Conservation (phyloP, 352 stramenopile species). For the Globisporangium paroecandrum region DNA sequence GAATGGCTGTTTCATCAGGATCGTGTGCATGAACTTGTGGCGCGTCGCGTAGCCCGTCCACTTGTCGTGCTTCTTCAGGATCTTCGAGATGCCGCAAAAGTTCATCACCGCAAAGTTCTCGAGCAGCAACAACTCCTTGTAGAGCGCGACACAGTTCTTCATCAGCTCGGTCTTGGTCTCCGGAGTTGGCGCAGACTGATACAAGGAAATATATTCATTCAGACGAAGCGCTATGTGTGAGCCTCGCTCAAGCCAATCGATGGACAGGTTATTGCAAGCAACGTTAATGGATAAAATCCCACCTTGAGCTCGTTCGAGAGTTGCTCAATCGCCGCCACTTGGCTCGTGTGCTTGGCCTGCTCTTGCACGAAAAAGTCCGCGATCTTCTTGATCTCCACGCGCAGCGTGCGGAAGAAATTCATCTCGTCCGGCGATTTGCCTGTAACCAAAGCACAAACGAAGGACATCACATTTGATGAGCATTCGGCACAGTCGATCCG, state of each 20-base stretch:
- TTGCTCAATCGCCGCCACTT: conserved; percentile 62
- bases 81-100: conserved; percentile 89
- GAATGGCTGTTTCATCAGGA: conserved; percentile 88
- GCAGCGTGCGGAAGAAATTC: conserved; percentile 87
- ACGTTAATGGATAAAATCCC: conserved; percentile 4
- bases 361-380: conserved; percentile 83
- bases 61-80: conserved; percentile 90
- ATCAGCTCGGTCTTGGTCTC: conserved; percentile 76
- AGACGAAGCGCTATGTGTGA: not conserved
- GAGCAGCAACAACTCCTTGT: conserved; percentile 84
- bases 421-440: conserved; percentile 80
- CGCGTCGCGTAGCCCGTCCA: conserved; percentile 90
- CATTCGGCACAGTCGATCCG: not conserved
- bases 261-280: not conserved
- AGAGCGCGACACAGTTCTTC: conserved; percentile 77
- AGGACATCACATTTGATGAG: not conserved
- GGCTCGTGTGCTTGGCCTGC: conserved; percentile 65
- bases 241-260: not conserved
- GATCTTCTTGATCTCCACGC: conserved; percentile 84
- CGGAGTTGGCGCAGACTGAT: conserved; percentile 35
- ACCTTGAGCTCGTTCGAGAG: conserved; percentile 69
- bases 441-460: conserved; percentile 16
- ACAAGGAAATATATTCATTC: not conserved
- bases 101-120: conserved; percentile 91
- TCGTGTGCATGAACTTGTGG: conserved; percentile 89